Percentiles rank a stretch among this genome's conserved stretches.
These are phyloP conservation scores for Hyphopichia homilentoma DNA, from an alignment of 805 yeast genomes.

Conservation along the genomic window DNA sequence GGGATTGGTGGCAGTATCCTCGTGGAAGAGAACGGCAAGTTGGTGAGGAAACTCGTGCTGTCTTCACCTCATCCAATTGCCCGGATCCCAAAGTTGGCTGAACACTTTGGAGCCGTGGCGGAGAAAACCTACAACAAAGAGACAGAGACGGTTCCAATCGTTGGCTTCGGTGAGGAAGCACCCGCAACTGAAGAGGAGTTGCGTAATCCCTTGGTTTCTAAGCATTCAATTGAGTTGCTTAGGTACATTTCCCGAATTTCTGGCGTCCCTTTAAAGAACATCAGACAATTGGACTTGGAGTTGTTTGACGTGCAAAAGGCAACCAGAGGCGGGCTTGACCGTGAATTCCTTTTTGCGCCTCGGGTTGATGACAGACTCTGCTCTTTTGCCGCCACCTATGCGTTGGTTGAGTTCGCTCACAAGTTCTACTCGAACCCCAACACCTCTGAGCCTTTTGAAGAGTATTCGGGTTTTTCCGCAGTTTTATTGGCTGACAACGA, in stretches of 20 bases:
- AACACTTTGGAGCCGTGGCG: conserved; percentile 29
- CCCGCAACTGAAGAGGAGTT: conserved; percentile 26
- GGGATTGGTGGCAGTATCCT: conserved; percentile 39
- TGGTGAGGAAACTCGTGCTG: conserved; percentile 22
- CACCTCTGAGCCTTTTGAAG: conserved; percentile 7
- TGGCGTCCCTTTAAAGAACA: conserved; percentile 14
- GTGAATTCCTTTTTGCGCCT: conserved; percentile 37
- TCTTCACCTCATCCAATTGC: conserved; percentile 36
- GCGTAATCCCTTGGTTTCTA: conserved; percentile 20
- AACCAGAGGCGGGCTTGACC: conserved; percentile 31
- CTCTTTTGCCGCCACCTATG: conserved; percentile 34
- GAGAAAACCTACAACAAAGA: conserved; percentile 29
- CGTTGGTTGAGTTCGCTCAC: conserved; percentile 22
- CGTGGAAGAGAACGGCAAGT: conserved; percentile 15
- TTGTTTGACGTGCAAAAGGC: conserved; percentile 34
- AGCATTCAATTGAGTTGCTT: conserved; percentile 30
- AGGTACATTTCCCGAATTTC: conserved; percentile 27
- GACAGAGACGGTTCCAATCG: conserved; percentile 37
- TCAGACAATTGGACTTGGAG: conserved; percentile 33
- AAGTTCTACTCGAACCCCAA: conserved; percentile 5
- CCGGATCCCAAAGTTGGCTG: conserved; percentile 37
- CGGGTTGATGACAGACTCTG: conserved; percentile 41
- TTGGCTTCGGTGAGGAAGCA: conserved; percentile 18
- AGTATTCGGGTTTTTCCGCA: conserved; percentile 24
- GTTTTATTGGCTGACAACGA: conserved; percentile 38